phyloP scores from a whole-genome alignment of 2,329 filamentous ascomycete species.

The Fusarium sp. region DNA sequence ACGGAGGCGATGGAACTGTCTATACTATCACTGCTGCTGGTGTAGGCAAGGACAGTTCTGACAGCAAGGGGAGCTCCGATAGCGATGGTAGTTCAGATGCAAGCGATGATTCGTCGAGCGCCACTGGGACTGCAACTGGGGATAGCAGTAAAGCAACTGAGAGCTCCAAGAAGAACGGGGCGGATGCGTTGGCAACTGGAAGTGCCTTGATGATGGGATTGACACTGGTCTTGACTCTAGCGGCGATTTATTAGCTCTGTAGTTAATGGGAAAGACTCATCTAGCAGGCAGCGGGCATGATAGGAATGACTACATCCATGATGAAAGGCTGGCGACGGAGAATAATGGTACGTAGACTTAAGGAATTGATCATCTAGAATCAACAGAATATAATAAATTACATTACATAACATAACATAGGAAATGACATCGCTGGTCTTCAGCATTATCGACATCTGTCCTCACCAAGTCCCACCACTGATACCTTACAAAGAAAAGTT shows the following conservation, averaged over 20 bases:
- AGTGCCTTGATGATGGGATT: fast-evolving
- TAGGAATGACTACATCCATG: not conserved
- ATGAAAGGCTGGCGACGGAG: fast-evolving
- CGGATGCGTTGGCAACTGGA: not conserved
- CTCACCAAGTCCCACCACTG: not conserved
- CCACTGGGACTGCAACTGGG: not conserved
- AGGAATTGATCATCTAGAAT: fast-evolving
- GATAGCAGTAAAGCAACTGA: not conserved
- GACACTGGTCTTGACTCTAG: fast-evolving
- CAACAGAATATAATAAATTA: not conserved
- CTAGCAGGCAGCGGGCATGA: too few relatives aligned
- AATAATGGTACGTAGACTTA: too few relatives aligned
- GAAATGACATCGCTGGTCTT: not conserved
- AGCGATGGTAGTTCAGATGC: too few relatives aligned
- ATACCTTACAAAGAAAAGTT: not conserved
- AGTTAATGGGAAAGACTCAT: fast-evolving
- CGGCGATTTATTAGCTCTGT: fast-evolving
- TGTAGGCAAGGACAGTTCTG: not conserved
- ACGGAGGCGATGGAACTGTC: not conserved
- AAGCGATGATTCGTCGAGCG: not conserved
- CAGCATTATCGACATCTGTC: not conserved
- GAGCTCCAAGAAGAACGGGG: not conserved
- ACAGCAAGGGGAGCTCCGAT: not conserved
- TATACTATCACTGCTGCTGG: not conserved
- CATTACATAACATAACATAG: not conserved